A percentile compares a stretch with the other conserved stretches of the same genome.
These are phyloP conservation scores for Penicillium brevicompactum DNA, from an alignment of 2,329 filamentous ascomycete species.

Conservation along the genomic window DNA sequence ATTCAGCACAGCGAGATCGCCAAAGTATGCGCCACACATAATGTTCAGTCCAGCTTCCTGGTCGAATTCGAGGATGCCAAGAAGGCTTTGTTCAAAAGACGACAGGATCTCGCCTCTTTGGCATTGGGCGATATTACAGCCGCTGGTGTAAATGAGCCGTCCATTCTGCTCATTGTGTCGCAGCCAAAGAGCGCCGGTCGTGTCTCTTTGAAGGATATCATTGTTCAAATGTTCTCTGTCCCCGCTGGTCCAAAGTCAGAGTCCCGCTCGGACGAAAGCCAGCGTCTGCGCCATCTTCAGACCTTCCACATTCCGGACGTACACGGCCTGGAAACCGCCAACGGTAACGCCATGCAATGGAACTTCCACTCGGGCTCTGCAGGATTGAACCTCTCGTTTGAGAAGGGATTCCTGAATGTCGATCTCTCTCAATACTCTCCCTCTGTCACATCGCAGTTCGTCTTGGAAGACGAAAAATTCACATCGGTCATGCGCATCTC, in stretches of 20 bases:
- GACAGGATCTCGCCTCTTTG: constrained; percentile 43
- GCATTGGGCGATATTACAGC: constrained; percentile 35
- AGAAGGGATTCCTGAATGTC: constrained; percentile 43
- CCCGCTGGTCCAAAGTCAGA: constrained; percentile 28
- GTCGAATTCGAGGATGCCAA: constrained; percentile 46
- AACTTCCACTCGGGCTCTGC: constrained; percentile 43
- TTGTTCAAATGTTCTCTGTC: constrained; percentile 43
- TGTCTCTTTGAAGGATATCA: constrained; percentile 38
- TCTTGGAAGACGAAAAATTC: constrained; percentile 40
- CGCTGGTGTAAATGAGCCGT: constrained; percentile 32
- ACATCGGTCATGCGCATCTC: constrained; percentile 48
- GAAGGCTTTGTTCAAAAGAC: constrained; percentile 41
- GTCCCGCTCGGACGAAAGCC: constrained; percentile 23
- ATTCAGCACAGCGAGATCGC: constrained; percentile 37
- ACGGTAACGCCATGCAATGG: constrained; percentile 35
- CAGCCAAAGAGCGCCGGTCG: constrained; percentile 34
- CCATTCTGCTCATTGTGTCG: constrained; percentile 44
- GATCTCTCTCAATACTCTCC: constrained; percentile 48
- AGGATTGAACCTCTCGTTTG: constrained; percentile 42
- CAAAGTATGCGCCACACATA: constrained; percentile 29
- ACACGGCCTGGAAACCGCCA: constrained; percentile 28
- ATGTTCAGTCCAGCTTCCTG: constrained; percentile 40
- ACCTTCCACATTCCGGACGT: constrained; percentile 38
- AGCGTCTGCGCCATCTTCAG: constrained; percentile 40
- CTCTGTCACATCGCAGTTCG: constrained; percentile 40